These are phyloP conservation scores for Henckelia pumila DNA, from an alignment of 257 asterid genomes.

Conservation along the genomic window DNA sequence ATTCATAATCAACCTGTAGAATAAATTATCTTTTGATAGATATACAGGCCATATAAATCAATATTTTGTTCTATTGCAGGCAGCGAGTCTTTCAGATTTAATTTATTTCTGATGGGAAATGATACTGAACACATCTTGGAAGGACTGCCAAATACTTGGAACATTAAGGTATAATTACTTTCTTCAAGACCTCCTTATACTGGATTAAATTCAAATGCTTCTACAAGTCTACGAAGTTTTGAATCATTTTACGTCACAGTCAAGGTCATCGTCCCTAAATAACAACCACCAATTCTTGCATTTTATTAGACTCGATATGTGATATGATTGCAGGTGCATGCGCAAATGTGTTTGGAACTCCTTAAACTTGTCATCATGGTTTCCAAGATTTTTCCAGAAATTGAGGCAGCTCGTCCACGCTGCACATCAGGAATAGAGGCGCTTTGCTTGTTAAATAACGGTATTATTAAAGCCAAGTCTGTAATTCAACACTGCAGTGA, in stretches of 20 bases:
- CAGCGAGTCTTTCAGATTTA: slow-evolving; percentile 25
- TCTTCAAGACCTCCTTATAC: slow-evolving; percentile 9
- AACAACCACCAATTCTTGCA: background rate
- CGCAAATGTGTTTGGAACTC: slow-evolving; percentile 65
- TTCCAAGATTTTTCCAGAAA: slow-evolving; percentile 51
- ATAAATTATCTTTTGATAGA: slow-evolving; percentile 1
- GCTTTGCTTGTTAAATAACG: slow-evolving; percentile 62
- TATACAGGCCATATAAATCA: background rate
- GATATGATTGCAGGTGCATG: slow-evolving; percentile 66
- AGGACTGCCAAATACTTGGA: slow-evolving; percentile 43
- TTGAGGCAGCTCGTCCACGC: slow-evolving; percentile 81
- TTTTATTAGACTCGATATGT: slow-evolving; percentile 5
- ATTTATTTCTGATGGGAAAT: slow-evolving; percentile 53
- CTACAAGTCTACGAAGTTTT: background rate
- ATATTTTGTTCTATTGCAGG: slow-evolving; percentile 8
- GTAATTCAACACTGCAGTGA: slow-evolving; percentile 67
- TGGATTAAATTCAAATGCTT: background rate
- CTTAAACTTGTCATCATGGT: slow-evolving; percentile 38
- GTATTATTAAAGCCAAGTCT: slow-evolving; percentile 59
- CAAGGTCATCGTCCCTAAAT: background rate
- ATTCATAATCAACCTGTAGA: slow-evolving; percentile 4
- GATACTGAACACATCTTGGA: slow-evolving; percentile 42
- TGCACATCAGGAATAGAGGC: slow-evolving; percentile 78
- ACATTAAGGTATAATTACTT: slow-evolving; percentile 52
- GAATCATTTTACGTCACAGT: background rate